Evolutionary conservation across 371 early-diverging fungal species (phyloP).

Genomic region (Blastocladiella emersonii): DNA sequence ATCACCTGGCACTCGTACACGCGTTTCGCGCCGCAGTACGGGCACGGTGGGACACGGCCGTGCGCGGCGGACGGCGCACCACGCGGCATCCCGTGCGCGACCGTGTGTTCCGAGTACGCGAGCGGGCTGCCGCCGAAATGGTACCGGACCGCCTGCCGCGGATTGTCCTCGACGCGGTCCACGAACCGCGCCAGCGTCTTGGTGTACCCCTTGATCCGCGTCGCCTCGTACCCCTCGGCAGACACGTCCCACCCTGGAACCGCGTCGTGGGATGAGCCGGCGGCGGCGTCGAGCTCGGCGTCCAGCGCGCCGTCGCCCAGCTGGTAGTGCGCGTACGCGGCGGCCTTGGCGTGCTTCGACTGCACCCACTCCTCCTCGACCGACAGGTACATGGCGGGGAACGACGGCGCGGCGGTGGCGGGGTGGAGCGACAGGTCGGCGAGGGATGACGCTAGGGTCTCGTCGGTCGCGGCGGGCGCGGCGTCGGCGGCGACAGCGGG

Average conservation of each 20-base stretch:
- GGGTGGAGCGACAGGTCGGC: neutral
- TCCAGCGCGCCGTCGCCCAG: neutral
- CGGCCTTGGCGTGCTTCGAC: slow-evolving; percentile 3
- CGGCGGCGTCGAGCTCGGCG: slow-evolving; percentile 1
- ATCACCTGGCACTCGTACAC: slow-evolving; percentile 84
- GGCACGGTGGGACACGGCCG: slow-evolving; percentile 36
- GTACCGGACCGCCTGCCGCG: slow-evolving; percentile 75
- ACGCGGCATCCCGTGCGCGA: slow-evolving; percentile 15
- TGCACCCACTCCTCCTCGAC: neutral
- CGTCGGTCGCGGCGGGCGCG: neutral
- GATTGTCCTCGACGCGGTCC: slow-evolving; percentile 49
- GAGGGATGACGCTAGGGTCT: too few relatives aligned
- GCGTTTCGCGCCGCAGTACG: slow-evolving; percentile 53
- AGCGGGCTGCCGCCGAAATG: slow-evolving; percentile 56
- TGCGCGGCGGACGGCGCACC: slow-evolving; percentile 14
- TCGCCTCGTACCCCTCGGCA: slow-evolving; percentile 70
- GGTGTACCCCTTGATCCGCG: slow-evolving; percentile 49
- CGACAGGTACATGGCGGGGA: neutral
- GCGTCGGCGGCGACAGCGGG: too few relatives aligned
- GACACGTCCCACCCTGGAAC: slow-evolving; percentile 32
- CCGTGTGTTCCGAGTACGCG: slow-evolving; percentile 35
- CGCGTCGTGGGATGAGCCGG: neutral
- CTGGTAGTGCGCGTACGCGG: slow-evolving; percentile 1
- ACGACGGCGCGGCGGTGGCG: neutral
- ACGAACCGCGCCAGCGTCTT: slow-evolving; percentile 66